Evolutionary conservation across 2,329 filamentous ascomycete species (phyloP), one percentile per base, ranked within the genome.

Genomic region (Zasmidium citrigriseum): DNA sequence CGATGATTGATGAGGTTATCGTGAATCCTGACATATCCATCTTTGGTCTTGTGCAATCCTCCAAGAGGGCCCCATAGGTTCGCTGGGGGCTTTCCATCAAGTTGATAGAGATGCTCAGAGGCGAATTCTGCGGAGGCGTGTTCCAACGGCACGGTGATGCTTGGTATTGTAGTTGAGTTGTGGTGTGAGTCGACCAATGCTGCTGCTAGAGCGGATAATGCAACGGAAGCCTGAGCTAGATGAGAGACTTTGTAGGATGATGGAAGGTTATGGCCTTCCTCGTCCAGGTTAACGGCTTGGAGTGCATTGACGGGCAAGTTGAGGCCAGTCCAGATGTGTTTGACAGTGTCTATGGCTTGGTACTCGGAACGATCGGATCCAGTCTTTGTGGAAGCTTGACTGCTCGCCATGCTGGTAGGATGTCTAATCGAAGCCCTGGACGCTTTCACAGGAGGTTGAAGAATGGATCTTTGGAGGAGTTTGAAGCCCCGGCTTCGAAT

Each of bases 161-260:
- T 60, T 0, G 79, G 76, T 0, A 78, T 57, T 4, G 48, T 0
- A 0, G 29, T 63, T 4, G 54, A 5, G 9, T 73, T 71, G 2
- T 76, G 73, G 1, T 68, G 38, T 1, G 78, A 71, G 58, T 79
- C 72, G 12, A 83, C 67, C 9, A 80, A 72, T 0, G 82, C 76
- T 1, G 83, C 83, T 0, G 77, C 67, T 0, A 86, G 71, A 0
- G 80, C 80, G 0, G 83, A 80, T 0, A 82, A 65, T 0, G 76
- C 80, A 23, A 86, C 82, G 1, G 78, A 75, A 11, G 77, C 73
- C 64, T 85, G 83, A 0, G 82, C 82, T 0, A 86, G 71, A 38
- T 80, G 72, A 0, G 76, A 80, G 14, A 86, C 76, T 57, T 82
- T 83, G 74, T 80, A 85, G 0, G 82, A 85, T 1, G 81, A 85